phyloP scores from a whole-genome alignment of 306 rosid genomes.

The Cercis canadensis region DNA sequence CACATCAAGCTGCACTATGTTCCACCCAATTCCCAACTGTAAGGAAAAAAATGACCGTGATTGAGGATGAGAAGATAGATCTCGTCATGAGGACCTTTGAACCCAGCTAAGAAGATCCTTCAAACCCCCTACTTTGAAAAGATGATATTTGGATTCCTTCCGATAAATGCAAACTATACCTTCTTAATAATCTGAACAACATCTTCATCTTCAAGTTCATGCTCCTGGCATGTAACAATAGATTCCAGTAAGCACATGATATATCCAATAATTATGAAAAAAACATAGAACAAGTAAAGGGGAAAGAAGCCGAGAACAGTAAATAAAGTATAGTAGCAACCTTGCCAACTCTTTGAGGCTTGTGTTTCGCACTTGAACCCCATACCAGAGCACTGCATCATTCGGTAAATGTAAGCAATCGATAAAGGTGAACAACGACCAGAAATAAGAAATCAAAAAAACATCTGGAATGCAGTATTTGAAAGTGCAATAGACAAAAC shows the following conservation, averaged over 20 bases:
- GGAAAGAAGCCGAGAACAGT: conserved; percentile 6
- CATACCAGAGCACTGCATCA: conserved; percentile 89
- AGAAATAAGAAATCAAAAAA: too few relatives aligned
- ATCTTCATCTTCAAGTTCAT: conserved; percentile 94
- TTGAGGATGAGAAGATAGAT: conserved; percentile 13
- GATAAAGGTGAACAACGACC: background rate
- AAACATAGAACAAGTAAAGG: background rate
- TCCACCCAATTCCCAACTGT: conserved; percentile 28
- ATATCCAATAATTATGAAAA: conserved; percentile 1
- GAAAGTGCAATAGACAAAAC: too few relatives aligned
- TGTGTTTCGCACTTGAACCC: conserved; percentile 97
- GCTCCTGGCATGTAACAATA: conserved; percentile 63
- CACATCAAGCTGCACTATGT: conserved; percentile 40
- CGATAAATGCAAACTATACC: conserved; percentile 49
- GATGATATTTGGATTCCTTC: conserved; percentile 16
- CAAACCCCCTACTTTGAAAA: background rate
- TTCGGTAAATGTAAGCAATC: conserved; percentile 35
- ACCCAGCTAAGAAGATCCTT: conserved; percentile 27
- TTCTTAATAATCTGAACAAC: conserved; percentile 97
- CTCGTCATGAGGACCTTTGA: background rate
- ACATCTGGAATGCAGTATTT: too few relatives aligned
- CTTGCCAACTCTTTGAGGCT: conserved; percentile 99
- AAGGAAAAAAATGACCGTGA: conserved; percentile 24
- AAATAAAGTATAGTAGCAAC: conserved; percentile 41
- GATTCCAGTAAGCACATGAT: conserved; percentile 24